Conservation (phyloP, 2,329 filamentous ascomycete species). For the Cladosporium cucumerinum region DNA sequence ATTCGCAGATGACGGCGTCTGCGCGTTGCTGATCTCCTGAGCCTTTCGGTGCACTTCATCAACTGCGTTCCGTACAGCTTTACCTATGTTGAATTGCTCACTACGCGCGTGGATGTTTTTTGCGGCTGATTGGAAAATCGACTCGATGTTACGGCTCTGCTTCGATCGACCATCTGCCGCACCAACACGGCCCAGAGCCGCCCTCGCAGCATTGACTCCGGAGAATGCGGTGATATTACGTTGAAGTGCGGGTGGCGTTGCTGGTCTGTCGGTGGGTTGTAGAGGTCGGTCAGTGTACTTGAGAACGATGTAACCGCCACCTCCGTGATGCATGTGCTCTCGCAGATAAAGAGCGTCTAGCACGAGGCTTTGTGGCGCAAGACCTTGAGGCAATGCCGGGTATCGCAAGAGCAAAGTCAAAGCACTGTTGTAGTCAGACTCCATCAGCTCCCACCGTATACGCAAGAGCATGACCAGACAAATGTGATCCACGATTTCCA, state of each 20-base stretch:
- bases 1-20: conserved; percentile 31
- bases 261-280: conserved; percentile 29
- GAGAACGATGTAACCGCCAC: conserved; percentile 63
- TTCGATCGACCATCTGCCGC: conserved; percentile 9
- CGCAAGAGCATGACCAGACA: conserved; percentile 91
- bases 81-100: conserved; percentile 75
- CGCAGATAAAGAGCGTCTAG: conserved; percentile 77
- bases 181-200: conserved; percentile 15
- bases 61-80: conserved; percentile 75
- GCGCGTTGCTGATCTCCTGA: conserved; percentile 57
- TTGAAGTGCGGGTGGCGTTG: conserved; percentile 33
- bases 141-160: conserved; percentile 54
- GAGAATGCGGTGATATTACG: conserved; percentile 35
- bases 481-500: conserved; percentile 83
- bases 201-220: conserved; percentile 22
- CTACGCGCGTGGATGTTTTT: conserved; percentile 70
- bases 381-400: conserved; percentile 52
- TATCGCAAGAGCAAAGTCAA: conserved; percentile 82
- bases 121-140: conserved; percentile 70
- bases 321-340: conserved; percentile 59
- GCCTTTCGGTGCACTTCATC: conserved; percentile 76
- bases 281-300: conserved; percentile 61
- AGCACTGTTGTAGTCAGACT: conserved; percentile 82
- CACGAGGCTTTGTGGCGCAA: conserved; percentile 64
- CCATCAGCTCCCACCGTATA: conserved; percentile 83